A percentile compares a stretch with the other conserved stretches of the same genome.
Evolutionary conservation across 306 rosid species (phyloP).

Genomic region (Cotoneaster glaucophyllus): DNA sequence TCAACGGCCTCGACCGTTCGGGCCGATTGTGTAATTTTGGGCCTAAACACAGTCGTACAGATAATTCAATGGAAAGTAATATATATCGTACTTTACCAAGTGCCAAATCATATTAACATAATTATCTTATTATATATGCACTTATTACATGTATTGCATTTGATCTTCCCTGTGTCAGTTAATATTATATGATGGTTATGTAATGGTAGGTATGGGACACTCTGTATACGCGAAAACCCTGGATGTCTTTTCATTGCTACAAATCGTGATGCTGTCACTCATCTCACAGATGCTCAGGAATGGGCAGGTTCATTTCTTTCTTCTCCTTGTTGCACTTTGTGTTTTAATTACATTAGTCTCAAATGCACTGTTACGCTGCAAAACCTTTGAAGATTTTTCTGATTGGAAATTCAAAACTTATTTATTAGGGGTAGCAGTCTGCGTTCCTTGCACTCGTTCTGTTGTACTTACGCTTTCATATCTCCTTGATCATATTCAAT

Average conservation of each 20-base stretch:
- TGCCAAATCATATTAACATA: not conserved
- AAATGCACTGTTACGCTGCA: not conserved
- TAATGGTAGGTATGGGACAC: constrained; percentile 77
- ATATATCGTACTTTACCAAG: not conserved
- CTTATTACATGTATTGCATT: not conserved
- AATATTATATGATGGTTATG: not conserved
- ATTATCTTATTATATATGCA: not conserved
- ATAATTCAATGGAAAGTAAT: not conserved
- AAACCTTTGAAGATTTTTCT: not conserved
- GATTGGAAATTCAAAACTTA: not conserved
- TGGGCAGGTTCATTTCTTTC: constrained; percentile 79
- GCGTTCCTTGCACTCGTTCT: not conserved
- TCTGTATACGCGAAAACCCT: constrained; percentile 97
- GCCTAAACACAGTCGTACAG: too few relatives aligned
- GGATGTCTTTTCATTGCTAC: constrained; percentile 98
- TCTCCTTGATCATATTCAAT: not conserved
- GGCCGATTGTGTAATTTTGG: too few relatives aligned
- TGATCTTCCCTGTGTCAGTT: not conserved
- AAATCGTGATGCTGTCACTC: constrained; percentile 96
- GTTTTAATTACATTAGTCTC: not conserved
- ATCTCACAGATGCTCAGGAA: constrained; percentile 99
- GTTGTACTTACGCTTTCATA: not conserved
- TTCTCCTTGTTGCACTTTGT: not conserved
- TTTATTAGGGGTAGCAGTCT: not conserved
- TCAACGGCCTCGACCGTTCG: too few relatives aligned